Evolutionary conservation across 345 rosid genomes (phyloP), one percentile per base, ranked within the genome.

Genomic region (Pseudoturritis turrita): DNA sequence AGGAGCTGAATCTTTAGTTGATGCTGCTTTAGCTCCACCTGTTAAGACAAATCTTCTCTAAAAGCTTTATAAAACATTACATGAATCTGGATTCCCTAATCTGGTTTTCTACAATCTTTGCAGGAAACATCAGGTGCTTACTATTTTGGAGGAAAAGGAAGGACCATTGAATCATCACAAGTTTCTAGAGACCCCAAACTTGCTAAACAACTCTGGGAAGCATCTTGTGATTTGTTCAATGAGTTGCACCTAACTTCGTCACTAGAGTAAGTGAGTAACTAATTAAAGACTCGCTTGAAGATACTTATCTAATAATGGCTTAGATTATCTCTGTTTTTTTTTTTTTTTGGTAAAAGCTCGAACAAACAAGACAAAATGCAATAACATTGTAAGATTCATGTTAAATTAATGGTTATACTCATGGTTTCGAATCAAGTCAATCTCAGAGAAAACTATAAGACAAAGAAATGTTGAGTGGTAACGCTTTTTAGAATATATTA

Each of bases 81-180:
- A 26, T 62, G 10, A 62, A 28, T 26, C 10, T 28, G 25, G 18
- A 28, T 11, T 56, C 0, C 4, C 3, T 35, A n/a, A 8, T 17
- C 7, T 14, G 26, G 4, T 22, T n/a, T 58, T 18, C 85, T 96
- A 4, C 40, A 49, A 72, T 82, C 77, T 86, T 85, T 37, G 58
- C 83, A 89, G 95, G 91, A 84, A 67, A 78, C 53, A 52, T 89
- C 95, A 10, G 92, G 95, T 35, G 78, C 50, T 15, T 86, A 89
- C 81, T 94, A 87, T 74, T 89, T 89, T 65, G 96, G 98, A 57
- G 97, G 97, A 62, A 82, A 84, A 10, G 96, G 97, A 33, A 80
- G 89, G 71, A 87, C 80, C 26, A 44, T 89, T 29, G 58, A 70
- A 49, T 86, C 97, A 43, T 86, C 97, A 2, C 37, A 62, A 49